Conservation (phyloP, 169 alveolate species). For the Amoebophrya sp. region DNA sequence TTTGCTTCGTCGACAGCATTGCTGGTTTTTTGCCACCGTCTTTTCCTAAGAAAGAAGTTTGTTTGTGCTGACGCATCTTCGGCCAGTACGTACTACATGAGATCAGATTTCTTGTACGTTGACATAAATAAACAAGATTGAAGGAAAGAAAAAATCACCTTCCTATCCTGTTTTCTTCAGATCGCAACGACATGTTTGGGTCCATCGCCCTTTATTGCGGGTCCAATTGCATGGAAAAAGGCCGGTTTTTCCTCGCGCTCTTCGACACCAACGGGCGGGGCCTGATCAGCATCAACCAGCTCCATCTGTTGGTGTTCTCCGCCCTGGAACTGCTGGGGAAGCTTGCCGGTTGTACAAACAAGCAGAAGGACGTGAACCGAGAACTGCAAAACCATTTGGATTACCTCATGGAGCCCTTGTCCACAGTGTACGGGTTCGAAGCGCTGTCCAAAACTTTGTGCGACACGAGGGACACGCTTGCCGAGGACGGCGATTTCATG, state of each 20-base stretch:
- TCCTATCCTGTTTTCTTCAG: background rate
- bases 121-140: no score
- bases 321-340: background rate
- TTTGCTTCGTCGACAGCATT: no score
- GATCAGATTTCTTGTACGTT: no score
- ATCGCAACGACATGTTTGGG: conserved; percentile 21
- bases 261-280: conserved; percentile 23
- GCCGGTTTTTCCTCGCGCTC: background rate
- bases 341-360: background rate
- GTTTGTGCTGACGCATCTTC: no score
- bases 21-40: no score
- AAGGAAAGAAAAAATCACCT: no score
- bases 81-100: no score
- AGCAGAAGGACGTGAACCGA: background rate
- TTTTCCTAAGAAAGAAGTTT: no score
- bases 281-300: background rate
- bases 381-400: background rate
- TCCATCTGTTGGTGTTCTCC: background rate
- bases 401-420: background rate
- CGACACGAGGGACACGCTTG: conserved; percentile 4
- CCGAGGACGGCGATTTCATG: background rate
- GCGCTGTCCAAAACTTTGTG: background rate
- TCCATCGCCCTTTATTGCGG: background rate
- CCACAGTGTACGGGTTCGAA: background rate
- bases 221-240: background rate